phyloP scores from a whole-genome alignment of 1,284 basidiomycete genomes.

The Tranzscheliella williamsii region DNA sequence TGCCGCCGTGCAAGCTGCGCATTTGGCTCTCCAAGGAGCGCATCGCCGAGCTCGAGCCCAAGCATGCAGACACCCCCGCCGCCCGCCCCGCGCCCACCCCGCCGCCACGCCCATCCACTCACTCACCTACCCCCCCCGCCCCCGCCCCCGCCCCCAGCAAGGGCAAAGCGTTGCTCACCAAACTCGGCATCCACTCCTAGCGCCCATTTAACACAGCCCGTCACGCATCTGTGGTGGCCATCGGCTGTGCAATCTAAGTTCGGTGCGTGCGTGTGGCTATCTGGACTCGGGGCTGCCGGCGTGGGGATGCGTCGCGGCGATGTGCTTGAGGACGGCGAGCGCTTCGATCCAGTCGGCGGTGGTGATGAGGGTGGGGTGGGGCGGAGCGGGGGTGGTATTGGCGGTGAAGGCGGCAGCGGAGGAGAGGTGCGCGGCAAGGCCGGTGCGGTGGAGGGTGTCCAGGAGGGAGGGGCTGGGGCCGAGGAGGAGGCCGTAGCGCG shows the following conservation, averaged over 20 bases:
- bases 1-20: not conserved
- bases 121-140: constrained; percentile 8
- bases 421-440: not conserved
- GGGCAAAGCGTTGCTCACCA: constrained; percentile 26
- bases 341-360: constrained; percentile 5
- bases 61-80: constrained; percentile 5
- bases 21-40: not conserved
- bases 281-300: no score
- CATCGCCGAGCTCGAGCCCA: constrained; percentile 1
- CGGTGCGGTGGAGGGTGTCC: constrained; percentile 12
- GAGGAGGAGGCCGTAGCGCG: constrained; percentile 50
- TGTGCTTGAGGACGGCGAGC: constrained; percentile 1
- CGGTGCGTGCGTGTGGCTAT: no score
- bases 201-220: not conserved
- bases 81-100: constrained; percentile 1
- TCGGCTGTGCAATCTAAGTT: no score
- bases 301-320: not conserved
- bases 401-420: not conserved
- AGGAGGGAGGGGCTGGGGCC: constrained; percentile 8
- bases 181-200: constrained; percentile 18
- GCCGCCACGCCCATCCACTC: no score
- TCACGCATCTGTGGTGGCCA: not conserved
- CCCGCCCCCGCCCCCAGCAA: constrained; percentile 3
- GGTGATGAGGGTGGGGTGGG: not conserved
- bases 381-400: no score